Evolutionary conservation across 805 yeast species (phyloP).

Genomic region (Suhomyces sp.): DNA sequence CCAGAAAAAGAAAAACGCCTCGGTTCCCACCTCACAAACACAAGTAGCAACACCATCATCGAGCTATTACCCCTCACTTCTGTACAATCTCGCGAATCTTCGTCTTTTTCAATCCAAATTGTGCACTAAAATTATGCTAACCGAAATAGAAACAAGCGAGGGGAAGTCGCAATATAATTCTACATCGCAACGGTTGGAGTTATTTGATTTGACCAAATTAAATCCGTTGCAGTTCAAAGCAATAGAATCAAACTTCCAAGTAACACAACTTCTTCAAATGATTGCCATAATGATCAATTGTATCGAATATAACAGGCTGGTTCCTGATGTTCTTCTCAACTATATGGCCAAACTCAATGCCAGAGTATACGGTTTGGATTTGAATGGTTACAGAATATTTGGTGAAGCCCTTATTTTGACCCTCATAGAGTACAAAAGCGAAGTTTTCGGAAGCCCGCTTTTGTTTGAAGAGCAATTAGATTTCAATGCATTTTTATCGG

Average conservation of each 20-base stretch:
- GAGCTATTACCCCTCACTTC: neutral
- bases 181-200: slow-evolving; percentile 3
- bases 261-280: slow-evolving; percentile 15
- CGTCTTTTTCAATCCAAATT: slow-evolving; percentile 9
- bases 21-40: neutral
- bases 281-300: slow-evolving; percentile 13
- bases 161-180: slow-evolving; percentile 3
- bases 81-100: slow-evolving; percentile 6
- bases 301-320: slow-evolving; percentile 12
- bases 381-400: slow-evolving; percentile 12
- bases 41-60: neutral
- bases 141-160: slow-evolving; percentile 2
- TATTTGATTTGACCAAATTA: slow-evolving; percentile 1
- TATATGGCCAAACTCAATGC: slow-evolving; percentile 14
- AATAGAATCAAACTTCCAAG: slow-evolving; percentile 14
- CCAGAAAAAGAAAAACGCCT: neutral
- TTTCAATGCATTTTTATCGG: slow-evolving; percentile 8
- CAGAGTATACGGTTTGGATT: slow-evolving; percentile 16
- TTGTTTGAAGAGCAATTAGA: slow-evolving; percentile 7
- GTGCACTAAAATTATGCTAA: slow-evolving; percentile 10
- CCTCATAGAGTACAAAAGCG: slow-evolving; percentile 3
- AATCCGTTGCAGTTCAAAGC: slow-evolving; percentile 5
- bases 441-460: neutral
- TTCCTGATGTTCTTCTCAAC: slow-evolving; percentile 11
- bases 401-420: slow-evolving; percentile 17